Evolutionary conservation across 768 basidiomycete species (phyloP), one percentile per base, ranked within the genome.

Genomic region (Suillus placidus): DNA sequence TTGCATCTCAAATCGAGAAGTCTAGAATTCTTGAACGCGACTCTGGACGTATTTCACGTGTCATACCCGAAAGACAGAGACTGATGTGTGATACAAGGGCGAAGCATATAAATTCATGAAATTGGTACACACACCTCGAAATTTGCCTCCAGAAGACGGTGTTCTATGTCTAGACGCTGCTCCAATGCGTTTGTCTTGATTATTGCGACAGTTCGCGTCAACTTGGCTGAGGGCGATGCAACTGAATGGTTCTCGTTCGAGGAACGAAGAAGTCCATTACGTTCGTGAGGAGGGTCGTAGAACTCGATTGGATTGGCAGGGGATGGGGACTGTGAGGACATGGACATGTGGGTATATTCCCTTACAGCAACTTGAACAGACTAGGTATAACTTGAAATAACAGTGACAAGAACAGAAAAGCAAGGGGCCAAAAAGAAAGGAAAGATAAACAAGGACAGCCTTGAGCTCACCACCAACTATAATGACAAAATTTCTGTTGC

Each of bases 81-180:
- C 38, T 42, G 18, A 13, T 20, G 26, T 4, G 40, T 18, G 26
- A 60, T 60, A 30, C 26, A 30, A 42, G 20, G 58, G 40, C 38
- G 4, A 60, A 60, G 18, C 12, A 42, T 18, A 30, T 9, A 58
- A 16, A 38, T 18, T 26, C 38, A 40, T 42, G 38, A 42, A 43
- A 62, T 32, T 49, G 51, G 40, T 54, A 5, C 43, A 76, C 85
- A 64, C 23, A 92, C 92, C 84, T 94, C 93, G 67, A 94, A 94
- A 74, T 88, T 88, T 34, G 92, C 89, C 75, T 91, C 90, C 66
- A 89, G 84, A 67, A 95, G 91, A 57, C 88, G 82, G 45, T 83
- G 85, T 78, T 95, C 93, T 67, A 94, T 93, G 56, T 92, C 90
- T 71, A 94, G 89, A 57, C 93, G 82, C 69, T 91, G 84, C 12